Conservation (phyloP, 2,329 filamentous ascomycete genomes). For the Aureobasidium sp. region DNA sequence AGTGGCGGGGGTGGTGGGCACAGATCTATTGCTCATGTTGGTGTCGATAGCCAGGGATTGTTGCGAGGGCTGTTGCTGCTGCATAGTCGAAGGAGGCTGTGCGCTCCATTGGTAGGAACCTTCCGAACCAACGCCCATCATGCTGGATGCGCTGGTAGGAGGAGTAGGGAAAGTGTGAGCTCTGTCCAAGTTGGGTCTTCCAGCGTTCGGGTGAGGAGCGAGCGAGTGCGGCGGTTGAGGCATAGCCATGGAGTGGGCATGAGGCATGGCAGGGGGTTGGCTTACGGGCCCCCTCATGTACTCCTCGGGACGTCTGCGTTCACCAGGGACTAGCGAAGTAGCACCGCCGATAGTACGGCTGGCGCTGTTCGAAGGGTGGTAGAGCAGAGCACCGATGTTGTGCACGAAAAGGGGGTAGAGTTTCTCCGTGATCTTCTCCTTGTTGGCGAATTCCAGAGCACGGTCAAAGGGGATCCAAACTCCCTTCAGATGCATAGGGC, state of each 20-base stretch:
- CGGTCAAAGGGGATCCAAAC: conserved; percentile 98
- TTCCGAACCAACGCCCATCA: conserved; percentile 69
- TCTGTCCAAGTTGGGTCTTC: conserved; percentile 68
- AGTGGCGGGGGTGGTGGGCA: conserved; percentile 80
- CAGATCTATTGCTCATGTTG: conserved; percentile 68
- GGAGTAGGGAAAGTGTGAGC: conserved; percentile 91
- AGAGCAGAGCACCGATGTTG: conserved; percentile 87
- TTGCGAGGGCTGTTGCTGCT: conserved; percentile 39
- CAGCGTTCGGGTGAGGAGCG: conserved; percentile 47
- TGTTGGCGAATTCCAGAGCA: conserved; percentile 97
- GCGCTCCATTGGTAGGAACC: conserved; percentile 66
- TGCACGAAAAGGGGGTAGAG: conserved; percentile 95
- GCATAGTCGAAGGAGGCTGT: conserved; percentile 29
- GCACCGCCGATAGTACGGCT: conserved; percentile 54
- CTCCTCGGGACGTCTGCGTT: conserved; percentile 57
- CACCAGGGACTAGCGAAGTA: conserved; percentile 64
- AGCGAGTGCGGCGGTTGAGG: conserved; percentile 61
- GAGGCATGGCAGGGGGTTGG: conserved; percentile 60
- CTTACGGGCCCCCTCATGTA: conserved; percentile 52
- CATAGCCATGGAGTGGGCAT: conserved; percentile 58
- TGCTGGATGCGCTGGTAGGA: conserved; percentile 82
- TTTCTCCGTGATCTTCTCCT: conserved; percentile 96
- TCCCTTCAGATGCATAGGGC: conserved; percentile 97
- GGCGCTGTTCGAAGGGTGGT: conserved; percentile 73
- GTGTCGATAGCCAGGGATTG: conserved; percentile 78